phyloP scores from a whole-genome alignment of 345 rosid genomes.

The Salix caprea region DNA sequence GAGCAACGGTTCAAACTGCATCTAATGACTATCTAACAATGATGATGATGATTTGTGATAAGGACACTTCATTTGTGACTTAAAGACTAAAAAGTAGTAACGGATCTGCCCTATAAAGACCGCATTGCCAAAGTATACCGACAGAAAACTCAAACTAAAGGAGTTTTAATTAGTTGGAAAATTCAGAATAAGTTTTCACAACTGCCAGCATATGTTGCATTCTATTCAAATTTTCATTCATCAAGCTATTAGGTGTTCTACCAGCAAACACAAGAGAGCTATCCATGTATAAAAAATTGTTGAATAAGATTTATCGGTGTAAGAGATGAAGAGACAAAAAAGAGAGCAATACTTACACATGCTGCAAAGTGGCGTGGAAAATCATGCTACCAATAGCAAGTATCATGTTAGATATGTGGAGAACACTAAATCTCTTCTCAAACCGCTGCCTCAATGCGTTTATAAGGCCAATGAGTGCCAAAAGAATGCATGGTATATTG shows the following conservation, averaged over 20 bases:
- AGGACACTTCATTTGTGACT: no score
- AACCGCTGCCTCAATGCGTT: constrained; percentile 75
- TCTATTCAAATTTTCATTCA: not conserved
- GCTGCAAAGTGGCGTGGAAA: constrained; percentile 75
- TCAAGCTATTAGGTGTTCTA: not conserved
- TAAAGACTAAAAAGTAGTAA: not conserved
- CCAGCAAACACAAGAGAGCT: not conserved
- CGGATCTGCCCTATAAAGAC: not conserved
- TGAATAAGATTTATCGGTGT: not conserved
- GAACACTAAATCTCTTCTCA: constrained; percentile 87
- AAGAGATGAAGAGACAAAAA: not conserved
- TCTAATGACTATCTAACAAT: not conserved
- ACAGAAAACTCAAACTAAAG: not conserved
- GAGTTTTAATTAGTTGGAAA: not conserved
- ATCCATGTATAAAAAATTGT: not conserved
- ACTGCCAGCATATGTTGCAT: not conserved
- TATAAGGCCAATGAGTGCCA: constrained; percentile 75
- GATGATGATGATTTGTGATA: not conserved
- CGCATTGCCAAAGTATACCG: not conserved
- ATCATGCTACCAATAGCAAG: constrained; percentile 90
- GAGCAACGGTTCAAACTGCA: not conserved
- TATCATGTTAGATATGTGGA: constrained; percentile 77
- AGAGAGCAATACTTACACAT: constrained; percentile 42
- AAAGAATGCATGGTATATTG: constrained; percentile 59
- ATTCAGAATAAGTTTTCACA: not conserved